Evolutionary conservation across 441 rosid genomes (phyloP), one percentile per base, ranked within the genome.

Genomic region (Populus hybrid): DNA sequence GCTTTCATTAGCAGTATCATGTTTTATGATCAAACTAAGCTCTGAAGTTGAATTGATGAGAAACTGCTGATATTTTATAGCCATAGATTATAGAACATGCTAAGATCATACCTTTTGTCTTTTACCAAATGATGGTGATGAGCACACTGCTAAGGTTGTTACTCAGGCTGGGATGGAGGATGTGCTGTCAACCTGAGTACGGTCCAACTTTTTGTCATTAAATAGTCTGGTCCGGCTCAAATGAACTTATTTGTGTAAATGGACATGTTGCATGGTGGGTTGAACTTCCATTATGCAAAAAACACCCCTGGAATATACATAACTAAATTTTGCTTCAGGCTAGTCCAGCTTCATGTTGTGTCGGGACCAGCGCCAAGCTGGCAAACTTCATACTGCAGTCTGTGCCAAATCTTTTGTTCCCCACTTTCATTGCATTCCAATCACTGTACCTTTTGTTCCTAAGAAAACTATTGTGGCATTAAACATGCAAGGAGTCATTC

Each of bases 61-160:
- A 59, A 72, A 26, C 42, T 54, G 30, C 14, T 54, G 6, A n/a
- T 35, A 14, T 65, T 28, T 73, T 34, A 18, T 72, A 65, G 63
- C 66, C 72, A 63, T 63, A 6, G 26, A 66, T 57, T 21, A 68
- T 72, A 40, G 54, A 67, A 77, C 63, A 75, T 32, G 72, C 70
- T 20, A 64, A 36, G 28, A n/a, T 66, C 14, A 28, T 23, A 20
- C 32, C 24, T n/a, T 69, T 76, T 57, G 20, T 6, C 42, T 21
- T 26, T 18, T 50, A 30, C 40, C 7, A 11, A 18, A 28, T 11
- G 61, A 20, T 61, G 23, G 28, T 20, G 61, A 59, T 61, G 23
- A 54, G 16, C 61, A 23, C 70, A 14, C 57, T 34, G 21, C 69
- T 36, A 7, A 23, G 26, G 12, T 24, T 36, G 50, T 64, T 65